These are phyloP conservation scores for Thinopyrum obtusiflorum DNA, from an alignment of 202 grass and related monocot genomes.

Conservation along the genomic window DNA sequence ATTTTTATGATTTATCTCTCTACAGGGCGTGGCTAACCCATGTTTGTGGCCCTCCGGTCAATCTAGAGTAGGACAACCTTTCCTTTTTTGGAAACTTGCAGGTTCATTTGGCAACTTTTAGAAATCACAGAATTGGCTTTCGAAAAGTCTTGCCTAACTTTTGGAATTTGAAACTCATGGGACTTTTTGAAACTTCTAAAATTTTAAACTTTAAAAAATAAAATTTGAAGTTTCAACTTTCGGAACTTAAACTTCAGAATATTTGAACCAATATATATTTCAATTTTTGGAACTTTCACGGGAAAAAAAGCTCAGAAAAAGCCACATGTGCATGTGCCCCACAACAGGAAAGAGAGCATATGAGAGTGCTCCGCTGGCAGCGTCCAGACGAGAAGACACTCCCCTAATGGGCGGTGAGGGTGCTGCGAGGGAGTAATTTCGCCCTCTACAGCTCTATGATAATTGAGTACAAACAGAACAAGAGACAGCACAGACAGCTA, in stretches of 20 bases:
- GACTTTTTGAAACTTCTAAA: not conserved
- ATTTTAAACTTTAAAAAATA: too few relatives aligned
- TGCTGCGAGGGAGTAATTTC: not conserved
- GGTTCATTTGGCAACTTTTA: not conserved
- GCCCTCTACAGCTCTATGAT: not conserved
- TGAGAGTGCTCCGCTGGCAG: not conserved
- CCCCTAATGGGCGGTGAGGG: not conserved
- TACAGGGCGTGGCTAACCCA: too few relatives aligned
- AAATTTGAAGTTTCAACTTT: too few relatives aligned
- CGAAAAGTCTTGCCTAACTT: too few relatives aligned
- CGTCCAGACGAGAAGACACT: not conserved
- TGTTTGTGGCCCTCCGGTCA: too few relatives aligned
- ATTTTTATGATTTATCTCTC: not conserved
- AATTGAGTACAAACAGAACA: slow-evolving; percentile 26
- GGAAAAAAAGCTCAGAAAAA: not conserved
- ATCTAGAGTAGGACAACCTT: not conserved
- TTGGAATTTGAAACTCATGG: too few relatives aligned
- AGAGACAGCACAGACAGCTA: not conserved
- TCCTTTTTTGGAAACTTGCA: not conserved
- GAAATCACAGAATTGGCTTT: too few relatives aligned
- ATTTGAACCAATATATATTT: not conserved
- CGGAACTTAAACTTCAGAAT: not conserved
- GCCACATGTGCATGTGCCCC: not conserved
- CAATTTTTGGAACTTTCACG: not conserved
- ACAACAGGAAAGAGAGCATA: not conserved